A percentile compares a stretch with the other conserved stretches of the same genome.
phyloP scores from a whole-genome alignment of 2,329 filamentous ascomycete genomes.

The Coniochaeta ligniaria region DNA sequence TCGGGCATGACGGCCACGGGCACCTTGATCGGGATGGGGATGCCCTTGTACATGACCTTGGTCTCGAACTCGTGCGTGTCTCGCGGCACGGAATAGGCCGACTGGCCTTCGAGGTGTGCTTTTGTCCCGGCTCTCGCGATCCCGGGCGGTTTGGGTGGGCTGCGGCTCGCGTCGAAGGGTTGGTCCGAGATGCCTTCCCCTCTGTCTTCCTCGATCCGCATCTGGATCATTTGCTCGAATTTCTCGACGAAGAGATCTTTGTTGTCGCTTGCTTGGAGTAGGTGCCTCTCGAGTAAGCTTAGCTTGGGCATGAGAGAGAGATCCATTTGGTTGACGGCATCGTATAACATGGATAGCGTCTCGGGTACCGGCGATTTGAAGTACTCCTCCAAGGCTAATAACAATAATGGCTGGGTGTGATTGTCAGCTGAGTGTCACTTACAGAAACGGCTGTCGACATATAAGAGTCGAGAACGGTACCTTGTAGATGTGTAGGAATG shows the following conservation, averaged over 20 bases:
- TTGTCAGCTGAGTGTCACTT: slow-evolving; percentile 6
- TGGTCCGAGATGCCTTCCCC: slow-evolving; percentile 33
- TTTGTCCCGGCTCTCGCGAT: slow-evolving; percentile 57
- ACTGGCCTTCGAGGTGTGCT: slow-evolving; percentile 53
- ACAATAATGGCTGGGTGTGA: slow-evolving; percentile 64
- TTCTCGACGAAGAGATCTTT: slow-evolving; percentile 98
- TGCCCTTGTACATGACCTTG: slow-evolving; percentile 90
- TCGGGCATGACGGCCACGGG: slow-evolving; percentile 90
- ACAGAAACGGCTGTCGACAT: background rate
- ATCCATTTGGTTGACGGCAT: slow-evolving; percentile 95
- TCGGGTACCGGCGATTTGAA: slow-evolving; percentile 87
- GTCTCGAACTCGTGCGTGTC: slow-evolving; percentile 98
- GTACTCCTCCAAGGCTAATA: slow-evolving; percentile 91
- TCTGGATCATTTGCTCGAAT: slow-evolving; percentile 89
- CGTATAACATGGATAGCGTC: slow-evolving; percentile 80
- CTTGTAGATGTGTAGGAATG: slow-evolving; percentile 98
- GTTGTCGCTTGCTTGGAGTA: slow-evolving; percentile 84
- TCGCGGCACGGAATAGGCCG: slow-evolving; percentile 70
- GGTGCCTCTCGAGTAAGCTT: slow-evolving; percentile 73
- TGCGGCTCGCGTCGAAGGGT: slow-evolving; percentile 38
- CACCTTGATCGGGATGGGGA: slow-evolving; percentile 94
- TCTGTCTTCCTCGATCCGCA: slow-evolving; percentile 63
- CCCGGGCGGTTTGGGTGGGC: slow-evolving; percentile 36
- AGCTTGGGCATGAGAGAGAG: slow-evolving; percentile 85
- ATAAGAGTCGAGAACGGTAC: background rate